Evolutionary conservation across 106 monocot species (phyloP), one percentile per base, ranked within the genome.

Genomic region (Acorus gramineus): DNA sequence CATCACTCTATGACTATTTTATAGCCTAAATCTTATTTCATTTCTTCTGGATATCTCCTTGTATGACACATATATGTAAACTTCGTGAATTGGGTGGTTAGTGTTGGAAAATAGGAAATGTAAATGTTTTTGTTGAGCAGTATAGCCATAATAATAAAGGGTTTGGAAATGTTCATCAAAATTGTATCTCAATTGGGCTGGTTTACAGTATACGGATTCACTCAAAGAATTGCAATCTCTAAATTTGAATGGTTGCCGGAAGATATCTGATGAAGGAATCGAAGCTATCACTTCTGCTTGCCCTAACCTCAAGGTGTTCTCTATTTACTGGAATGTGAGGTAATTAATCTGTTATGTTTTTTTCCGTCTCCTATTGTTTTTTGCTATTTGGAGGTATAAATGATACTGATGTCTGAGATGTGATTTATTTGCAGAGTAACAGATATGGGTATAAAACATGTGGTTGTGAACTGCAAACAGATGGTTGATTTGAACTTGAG

Each of bases 261-360:
- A 85, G 63, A 73, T 95, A 42, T 80, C 94, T 53, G 94, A 95
- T 53, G 77, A 61, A 63, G 94, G 94, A 74, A 67, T 90, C 72
- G 82, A 95, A 80, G 90, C 90, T 49, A 59, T 95, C 71, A 71
- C 80, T 53, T 78, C 64, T 71, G 56, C 65, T 73, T 95, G 84
- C 52, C 84, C 84, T 47, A 78, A 82, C 13, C 78, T 95, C 28
- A 76, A 61, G 65, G 3, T 67, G 46, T 75, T 95, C 45, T 86
- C 86, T 49, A 65, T 95, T 61, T 95, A 90, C 67, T 95, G 94
- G 94, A 95, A 90, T 79, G 82, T 95, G 60, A 84, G 90, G 94
- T 90, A 72, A 4, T 52, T 42, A 47, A 1, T 2, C 3, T 59
- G 4, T 63, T 67, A 3, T 44, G 45, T 49, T 50, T 44, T 44